Base-by-base conservation (phyloP, 1,284 basidiomycete genomes). In the Irpex lacteus region DNA sequence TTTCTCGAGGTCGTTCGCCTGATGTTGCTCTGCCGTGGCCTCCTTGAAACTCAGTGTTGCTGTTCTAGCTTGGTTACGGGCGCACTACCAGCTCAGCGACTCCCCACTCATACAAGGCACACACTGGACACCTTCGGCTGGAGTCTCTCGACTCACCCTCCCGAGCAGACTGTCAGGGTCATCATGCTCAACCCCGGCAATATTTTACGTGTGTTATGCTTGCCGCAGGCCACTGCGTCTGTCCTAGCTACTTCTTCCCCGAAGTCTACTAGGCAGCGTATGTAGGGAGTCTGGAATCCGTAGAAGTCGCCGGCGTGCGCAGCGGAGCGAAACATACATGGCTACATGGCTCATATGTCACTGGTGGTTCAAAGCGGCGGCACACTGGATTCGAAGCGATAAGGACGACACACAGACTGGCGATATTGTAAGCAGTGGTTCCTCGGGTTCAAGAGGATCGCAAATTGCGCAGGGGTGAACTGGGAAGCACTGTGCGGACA, bases 261-360 rank as follows among this genome's bases (percentile, higher is more conserved):
- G 67, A 64, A 69, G 67, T 66, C 38, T n/a, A 57, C 56, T 47
- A 70, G 60, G 60, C 61, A 53, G 61, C 59, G 65, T 67, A 56
- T 70, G 75, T 74, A 63, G 74, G 77, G 70, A 67, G 74, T 70
- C 77, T 72, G 78, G 69, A 82, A 82, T 80, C 21, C 54, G 54
- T 56, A 3, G 26, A 56, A 56, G 54, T 56, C 77, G 78, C 76
- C 75, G 80, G 78, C 75, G 75, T 71, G 73, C 79, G 79, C 81
- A 79, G 54, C 19, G 34, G 8, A 34, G 75, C 75, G 74, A 81
- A 81, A 81, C 74, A 68, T 69, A 71, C 79, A 77, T 82, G 81
- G 81, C 78, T 80, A 75, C 80, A 75, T 71, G 68, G 67, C 67
- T 66, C 36, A 54, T 60, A 64, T 52, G 68, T 40, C 18, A 26